Conservation (phyloP, 2,329 filamentous ascomycete genomes). For the Apiospora kogelbergensis region DNA sequence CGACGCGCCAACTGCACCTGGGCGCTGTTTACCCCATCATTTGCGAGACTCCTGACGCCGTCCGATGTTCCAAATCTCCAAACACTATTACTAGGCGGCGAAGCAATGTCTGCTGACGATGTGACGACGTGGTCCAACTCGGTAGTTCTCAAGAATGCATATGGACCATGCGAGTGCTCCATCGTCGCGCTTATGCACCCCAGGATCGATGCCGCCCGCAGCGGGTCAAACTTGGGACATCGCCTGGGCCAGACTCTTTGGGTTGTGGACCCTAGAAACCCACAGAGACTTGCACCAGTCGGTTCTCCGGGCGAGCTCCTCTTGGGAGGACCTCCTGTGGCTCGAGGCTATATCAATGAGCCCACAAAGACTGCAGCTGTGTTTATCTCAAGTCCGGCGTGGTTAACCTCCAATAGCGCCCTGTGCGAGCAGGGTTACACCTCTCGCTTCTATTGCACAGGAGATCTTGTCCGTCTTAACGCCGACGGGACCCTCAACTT, state of each 20-base stretch:
- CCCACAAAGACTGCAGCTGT: slow-evolving; percentile 36
- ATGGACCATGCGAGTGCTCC: slow-evolving; percentile 13
- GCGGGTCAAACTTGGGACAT: slow-evolving; percentile 10
- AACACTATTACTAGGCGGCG: neutral
- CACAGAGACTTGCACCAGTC: slow-evolving; percentile 18
- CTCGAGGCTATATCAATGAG: slow-evolving; percentile 41
- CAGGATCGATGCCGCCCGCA: neutral
- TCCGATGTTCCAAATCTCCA: neutral
- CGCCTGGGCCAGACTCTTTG: slow-evolving; percentile 13
- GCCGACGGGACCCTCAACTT: slow-evolving; percentile 28
- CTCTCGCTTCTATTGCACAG: slow-evolving; percentile 30
- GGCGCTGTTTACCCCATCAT: neutral
- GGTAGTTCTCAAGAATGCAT: slow-evolving; percentile 11
- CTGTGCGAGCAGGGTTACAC: neutral
- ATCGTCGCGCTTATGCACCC: slow-evolving; percentile 6
- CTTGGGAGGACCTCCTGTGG: slow-evolving; percentile 33
- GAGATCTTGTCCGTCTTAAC: slow-evolving; percentile 32
- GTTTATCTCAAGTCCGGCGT: slow-evolving; percentile 35
- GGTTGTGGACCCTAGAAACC: slow-evolving; percentile 17
- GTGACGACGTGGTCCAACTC: slow-evolving; percentile 10
- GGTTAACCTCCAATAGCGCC: neutral
- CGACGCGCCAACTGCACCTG: neutral
- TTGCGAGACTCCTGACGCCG: neutral
- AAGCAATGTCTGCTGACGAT: slow-evolving; percentile 10
- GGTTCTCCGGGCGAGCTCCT: slow-evolving; percentile 20